These are phyloP conservation scores for Leccinellum luteum DNA, from an alignment of 768 basidiomycete species.

Conservation along the genomic window DNA sequence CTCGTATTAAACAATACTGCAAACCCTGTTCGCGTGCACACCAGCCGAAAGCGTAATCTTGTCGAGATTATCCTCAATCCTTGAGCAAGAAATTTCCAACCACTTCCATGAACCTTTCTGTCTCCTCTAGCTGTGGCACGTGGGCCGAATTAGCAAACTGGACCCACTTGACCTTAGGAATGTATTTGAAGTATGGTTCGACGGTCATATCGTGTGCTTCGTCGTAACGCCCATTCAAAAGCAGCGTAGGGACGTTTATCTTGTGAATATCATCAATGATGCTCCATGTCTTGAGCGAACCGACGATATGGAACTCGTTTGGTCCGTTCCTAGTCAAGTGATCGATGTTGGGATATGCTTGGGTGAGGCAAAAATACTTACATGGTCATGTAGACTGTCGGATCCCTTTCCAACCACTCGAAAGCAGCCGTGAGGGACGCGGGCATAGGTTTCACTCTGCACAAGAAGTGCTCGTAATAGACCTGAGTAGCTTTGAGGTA, in stretches of 20 bases:
- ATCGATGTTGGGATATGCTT: not conserved
- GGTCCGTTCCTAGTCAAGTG: conserved; percentile 36
- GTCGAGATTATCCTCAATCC: conserved; percentile 1
- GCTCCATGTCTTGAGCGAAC: conserved; percentile 36
- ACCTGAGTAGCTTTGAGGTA: conserved; percentile 42
- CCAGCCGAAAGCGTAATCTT: not conserved
- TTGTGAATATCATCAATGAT: conserved; percentile 33
- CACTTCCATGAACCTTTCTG: conserved; percentile 33
- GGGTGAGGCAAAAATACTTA: conserved; percentile 20
- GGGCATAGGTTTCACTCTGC: conserved; percentile 46
- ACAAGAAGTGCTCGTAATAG: conserved; percentile 44
- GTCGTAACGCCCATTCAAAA: conserved; percentile 38
- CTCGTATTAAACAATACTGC: not conserved
- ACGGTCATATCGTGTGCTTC: conserved; percentile 34
- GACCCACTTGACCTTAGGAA: conserved; percentile 36
- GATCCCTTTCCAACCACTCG: conserved; percentile 38
- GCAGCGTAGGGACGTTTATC: conserved; percentile 33
- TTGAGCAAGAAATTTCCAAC: conserved; percentile 31
- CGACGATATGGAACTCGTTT: conserved; percentile 35
- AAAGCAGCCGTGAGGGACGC: conserved; percentile 34
- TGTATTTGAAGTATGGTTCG: conserved; percentile 32
- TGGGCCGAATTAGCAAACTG: conserved; percentile 38
- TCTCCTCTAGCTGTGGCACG: conserved; percentile 37
- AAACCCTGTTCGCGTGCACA: not conserved
- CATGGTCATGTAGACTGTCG: conserved; percentile 50